Percentiles rank a stretch among this genome's conserved stretches.
Conservation (phyloP, 1,284 basidiomycete species). For the Rhodotorula glutinis region DNA sequence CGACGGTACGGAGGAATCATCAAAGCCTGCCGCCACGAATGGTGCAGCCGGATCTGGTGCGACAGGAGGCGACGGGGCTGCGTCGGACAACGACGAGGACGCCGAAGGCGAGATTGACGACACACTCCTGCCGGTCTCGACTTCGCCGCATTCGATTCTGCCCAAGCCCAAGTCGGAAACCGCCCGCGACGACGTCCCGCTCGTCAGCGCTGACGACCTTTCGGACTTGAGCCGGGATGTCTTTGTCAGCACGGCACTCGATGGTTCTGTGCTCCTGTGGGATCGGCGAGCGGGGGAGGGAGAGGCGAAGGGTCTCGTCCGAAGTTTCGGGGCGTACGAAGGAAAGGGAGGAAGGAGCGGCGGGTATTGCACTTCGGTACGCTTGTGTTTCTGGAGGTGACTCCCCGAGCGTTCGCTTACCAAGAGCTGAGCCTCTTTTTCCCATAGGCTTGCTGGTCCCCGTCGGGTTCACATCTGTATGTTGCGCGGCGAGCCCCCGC, state of each 20-base stretch:
- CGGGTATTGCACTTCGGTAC: slow-evolving; percentile 87
- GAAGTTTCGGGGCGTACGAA: slow-evolving; percentile 18
- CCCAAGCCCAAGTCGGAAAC: slow-evolving; percentile 9
- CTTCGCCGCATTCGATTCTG: slow-evolving; percentile 15
- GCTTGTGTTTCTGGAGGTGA: slow-evolving; percentile 1
- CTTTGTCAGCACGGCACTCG: slow-evolving; percentile 82
- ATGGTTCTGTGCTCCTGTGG: slow-evolving; percentile 89
- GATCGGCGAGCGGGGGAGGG: slow-evolving; percentile 69
- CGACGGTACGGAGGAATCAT: neutral
- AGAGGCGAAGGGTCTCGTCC: slow-evolving; percentile 49
- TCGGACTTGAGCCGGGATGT: slow-evolving; percentile 71
- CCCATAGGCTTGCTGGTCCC: slow-evolving; percentile 84
- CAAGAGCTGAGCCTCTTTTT: neutral
- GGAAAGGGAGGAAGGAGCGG: slow-evolving; percentile 17
- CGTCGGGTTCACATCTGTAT: slow-evolving; percentile 80
- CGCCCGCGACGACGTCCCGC: slow-evolving; percentile 5
- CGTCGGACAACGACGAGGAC: slow-evolving; percentile 58
- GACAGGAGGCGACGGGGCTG: slow-evolving; percentile 47
- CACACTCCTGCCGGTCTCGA: slow-evolving; percentile 1
- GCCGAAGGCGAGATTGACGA: slow-evolving; percentile 23
- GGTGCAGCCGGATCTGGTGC: slow-evolving; percentile 36
- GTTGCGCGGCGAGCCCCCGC: slow-evolving; percentile 87
- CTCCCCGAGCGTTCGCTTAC: no score
- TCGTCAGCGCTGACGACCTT: slow-evolving; percentile 35
- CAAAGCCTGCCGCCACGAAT: no score